These are phyloP conservation scores for Carex arenaria DNA, from an alignment of 202 grass and related monocot species.

Conservation along the genomic window DNA sequence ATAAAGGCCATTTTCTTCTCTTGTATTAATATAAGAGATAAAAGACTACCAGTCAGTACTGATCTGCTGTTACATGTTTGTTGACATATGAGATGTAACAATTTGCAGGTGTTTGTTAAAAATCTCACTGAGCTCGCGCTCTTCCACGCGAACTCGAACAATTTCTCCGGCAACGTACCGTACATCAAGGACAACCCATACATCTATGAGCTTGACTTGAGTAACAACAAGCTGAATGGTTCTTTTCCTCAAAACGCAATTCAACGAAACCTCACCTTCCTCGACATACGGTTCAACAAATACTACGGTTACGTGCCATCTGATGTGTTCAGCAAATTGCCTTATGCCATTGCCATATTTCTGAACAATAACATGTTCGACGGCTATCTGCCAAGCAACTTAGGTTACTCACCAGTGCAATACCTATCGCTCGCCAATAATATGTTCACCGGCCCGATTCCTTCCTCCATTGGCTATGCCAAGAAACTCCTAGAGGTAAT, in stretches of 20 bases:
- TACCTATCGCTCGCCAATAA: slow-evolving; percentile 95
- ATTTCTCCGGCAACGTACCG: slow-evolving; percentile 37
- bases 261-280: slow-evolving; percentile 57
- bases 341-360: slow-evolving; percentile 59
- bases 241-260: slow-evolving; percentile 47
- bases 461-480: slow-evolving; percentile 45
- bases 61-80: background rate
- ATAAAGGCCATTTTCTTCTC: background rate
- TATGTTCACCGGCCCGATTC: slow-evolving; percentile 70
- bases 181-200: slow-evolving; percentile 24
- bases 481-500: slow-evolving; percentile 39
- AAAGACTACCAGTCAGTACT: background rate
- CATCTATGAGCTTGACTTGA: slow-evolving; percentile 95
- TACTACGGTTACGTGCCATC: slow-evolving; percentile 36
- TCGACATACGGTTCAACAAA: slow-evolving; percentile 77
- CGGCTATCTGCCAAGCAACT: slow-evolving; percentile 41
- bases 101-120: slow-evolving; percentile 35
- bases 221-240: slow-evolving; percentile 63
- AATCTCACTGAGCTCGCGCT: slow-evolving; percentile 61
- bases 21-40: background rate
- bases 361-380: slow-evolving; percentile 87
- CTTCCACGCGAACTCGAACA: slow-evolving; percentile 97
- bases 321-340: slow-evolving; percentile 43
- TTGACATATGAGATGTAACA: background rate
- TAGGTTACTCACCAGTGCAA: slow-evolving; percentile 61